Evolutionary conservation across 495 filamentous ascomycete genomes (phyloP).

Genomic region (Tuber calosporum): DNA sequence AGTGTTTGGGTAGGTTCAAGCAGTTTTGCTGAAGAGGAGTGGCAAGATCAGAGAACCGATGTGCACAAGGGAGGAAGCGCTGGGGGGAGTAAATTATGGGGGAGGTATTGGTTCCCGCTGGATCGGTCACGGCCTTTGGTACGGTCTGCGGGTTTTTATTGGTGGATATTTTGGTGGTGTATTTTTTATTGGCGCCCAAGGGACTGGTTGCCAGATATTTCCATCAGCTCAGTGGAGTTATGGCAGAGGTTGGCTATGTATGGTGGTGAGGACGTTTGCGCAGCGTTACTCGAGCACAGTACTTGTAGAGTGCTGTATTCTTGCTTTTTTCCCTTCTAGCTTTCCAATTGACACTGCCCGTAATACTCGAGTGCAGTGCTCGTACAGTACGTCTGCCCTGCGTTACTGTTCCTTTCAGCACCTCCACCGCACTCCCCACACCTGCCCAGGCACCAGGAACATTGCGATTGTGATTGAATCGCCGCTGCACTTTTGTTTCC

Average conservation of each 20-base stretch:
- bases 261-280: constrained; percentile 1
- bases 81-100: neutral
- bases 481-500: neutral
- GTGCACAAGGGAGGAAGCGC: neutral
- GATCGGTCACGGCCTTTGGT: neutral
- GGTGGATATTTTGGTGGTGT: neutral
- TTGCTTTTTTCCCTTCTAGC: too few relatives aligned
- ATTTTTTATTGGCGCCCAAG: neutral
- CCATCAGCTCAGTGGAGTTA: neutral
- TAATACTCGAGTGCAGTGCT: too few relatives aligned
- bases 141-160: neutral
- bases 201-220: neutral
- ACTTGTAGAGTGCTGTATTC: too few relatives aligned
- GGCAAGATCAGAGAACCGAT: neutral
- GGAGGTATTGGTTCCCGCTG: neutral
- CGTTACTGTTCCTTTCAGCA: neutral
- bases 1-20: neutral
- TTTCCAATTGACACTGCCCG: too few relatives aligned
- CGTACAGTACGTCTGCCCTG: too few relatives aligned
- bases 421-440: neutral
- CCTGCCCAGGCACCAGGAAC: neutral
- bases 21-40: neutral
- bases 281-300: too few relatives aligned
- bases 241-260: neutral
- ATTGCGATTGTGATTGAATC: neutral